Evolutionary conservation across 768 basidiomycete species (phyloP).

Genomic region (Xanthoconium stramineum): DNA sequence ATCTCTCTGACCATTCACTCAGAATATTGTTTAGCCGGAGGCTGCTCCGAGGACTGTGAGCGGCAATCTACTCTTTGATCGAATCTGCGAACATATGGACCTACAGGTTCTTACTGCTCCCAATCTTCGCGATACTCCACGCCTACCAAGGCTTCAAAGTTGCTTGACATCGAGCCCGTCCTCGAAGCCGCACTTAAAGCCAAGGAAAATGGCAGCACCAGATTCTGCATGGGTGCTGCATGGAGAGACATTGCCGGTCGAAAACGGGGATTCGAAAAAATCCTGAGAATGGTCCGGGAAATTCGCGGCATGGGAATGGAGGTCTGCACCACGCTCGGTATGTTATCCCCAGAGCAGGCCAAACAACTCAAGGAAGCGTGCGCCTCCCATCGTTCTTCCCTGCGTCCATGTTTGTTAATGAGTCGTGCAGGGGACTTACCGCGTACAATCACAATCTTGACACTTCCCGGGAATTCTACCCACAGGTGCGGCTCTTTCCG

Average conservation of each 20-base stretch:
- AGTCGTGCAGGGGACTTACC: conserved; percentile 67
- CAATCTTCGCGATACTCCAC: conserved; percentile 94
- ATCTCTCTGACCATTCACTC: conserved; percentile 16
- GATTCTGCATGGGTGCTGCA: conserved; percentile 99
- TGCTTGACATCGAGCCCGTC: conserved; percentile 89
- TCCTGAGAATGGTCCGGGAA: conserved; percentile 87
- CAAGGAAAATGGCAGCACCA: conserved; percentile 93
- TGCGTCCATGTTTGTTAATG: not conserved
- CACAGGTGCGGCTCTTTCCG: conserved; percentile 52
- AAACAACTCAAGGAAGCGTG: conserved; percentile 89
- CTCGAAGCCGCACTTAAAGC: conserved; percentile 90
- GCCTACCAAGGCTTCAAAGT: conserved; percentile 79
- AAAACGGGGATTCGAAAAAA: conserved; percentile 90
- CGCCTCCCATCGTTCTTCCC: conserved; percentile 26
- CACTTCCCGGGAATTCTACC: conserved; percentile 96
- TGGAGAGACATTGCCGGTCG: conserved; percentile 94
- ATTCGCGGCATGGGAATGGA: conserved; percentile 98
- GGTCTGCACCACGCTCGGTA: conserved; percentile 97
- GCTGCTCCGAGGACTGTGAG: conserved; percentile 94
- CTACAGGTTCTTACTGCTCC: conserved; percentile 90
- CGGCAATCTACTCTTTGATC: conserved; percentile 1
- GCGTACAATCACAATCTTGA: conserved; percentile 99
- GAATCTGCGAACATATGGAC: not conserved
- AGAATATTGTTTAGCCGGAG: conserved; percentile 61
- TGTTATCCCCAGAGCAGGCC: conserved; percentile 94